A percentile compares a stretch with the other conserved stretches of the same genome.
phyloP scores from a whole-genome alignment of 257 asterid species.

The Salvia splendens region DNA sequence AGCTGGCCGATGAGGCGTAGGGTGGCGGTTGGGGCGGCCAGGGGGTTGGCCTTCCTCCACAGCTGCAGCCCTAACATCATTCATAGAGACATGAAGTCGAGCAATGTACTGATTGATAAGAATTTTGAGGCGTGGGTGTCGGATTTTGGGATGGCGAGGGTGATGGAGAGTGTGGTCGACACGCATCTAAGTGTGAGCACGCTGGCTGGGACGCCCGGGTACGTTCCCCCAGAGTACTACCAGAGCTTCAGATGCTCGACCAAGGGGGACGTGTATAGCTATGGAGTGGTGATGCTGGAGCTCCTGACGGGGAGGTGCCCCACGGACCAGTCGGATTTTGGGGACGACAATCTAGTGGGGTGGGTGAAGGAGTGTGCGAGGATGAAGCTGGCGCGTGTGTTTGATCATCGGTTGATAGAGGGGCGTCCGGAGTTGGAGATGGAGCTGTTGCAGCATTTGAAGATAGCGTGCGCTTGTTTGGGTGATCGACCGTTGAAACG shows the following conservation, averaged over 20 bases:
- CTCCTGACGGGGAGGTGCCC: conserved; percentile 79
- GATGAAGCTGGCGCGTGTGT: conserved; percentile 58
- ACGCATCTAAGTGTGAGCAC: conserved; percentile 93
- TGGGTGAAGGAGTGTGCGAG: conserved; percentile 78
- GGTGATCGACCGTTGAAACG: conserved; percentile 73
- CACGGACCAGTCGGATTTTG: conserved; percentile 79
- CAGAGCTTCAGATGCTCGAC: conserved; percentile 85
- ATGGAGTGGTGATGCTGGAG: conserved; percentile 85
- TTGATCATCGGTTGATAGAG: conserved; percentile 59
- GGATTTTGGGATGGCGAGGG: conserved; percentile 94
- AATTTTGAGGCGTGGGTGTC: conserved; percentile 84
- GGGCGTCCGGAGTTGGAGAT: conserved; percentile 64
- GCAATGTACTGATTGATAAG: conserved; percentile 83
- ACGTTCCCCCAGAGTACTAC: conserved; percentile 90
- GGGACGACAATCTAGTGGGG: conserved; percentile 86
- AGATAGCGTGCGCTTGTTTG: conserved; percentile 71
- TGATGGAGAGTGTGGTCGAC: conserved; percentile 67
- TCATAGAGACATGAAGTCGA: conserved; percentile 93
- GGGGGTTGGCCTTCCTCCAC: conserved; percentile 81
- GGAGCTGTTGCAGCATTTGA: conserved; percentile 70
- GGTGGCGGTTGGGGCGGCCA: conserved; percentile 82
- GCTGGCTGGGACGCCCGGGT: conserved; percentile 90
- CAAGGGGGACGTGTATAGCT: conserved; percentile 89
- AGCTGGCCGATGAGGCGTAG: conserved; percentile 72
- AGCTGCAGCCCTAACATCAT: conserved; percentile 79